phyloP scores from a whole-genome alignment of 2,329 filamentous ascomycete species.

The Tolypocladium ovalisporum region DNA sequence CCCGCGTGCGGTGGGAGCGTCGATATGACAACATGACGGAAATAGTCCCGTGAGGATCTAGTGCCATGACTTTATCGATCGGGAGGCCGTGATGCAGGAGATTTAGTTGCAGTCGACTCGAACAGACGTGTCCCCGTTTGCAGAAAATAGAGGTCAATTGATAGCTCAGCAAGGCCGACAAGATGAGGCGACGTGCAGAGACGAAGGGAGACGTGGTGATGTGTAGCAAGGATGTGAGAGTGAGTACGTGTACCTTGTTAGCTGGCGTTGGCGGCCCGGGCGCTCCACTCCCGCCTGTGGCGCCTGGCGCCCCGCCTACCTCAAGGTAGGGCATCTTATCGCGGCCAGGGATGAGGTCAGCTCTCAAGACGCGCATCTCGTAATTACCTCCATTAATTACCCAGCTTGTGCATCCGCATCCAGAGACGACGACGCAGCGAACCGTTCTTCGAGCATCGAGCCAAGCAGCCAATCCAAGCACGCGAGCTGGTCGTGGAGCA shows the following conservation, averaged over 20 bases:
- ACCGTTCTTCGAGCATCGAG: background rate
- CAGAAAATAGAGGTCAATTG: background rate
- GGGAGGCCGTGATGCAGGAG: background rate
- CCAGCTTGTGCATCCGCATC: background rate
- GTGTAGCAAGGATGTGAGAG: background rate
- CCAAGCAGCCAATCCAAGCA: background rate
- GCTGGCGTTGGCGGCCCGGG: background rate
- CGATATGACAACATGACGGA: background rate
- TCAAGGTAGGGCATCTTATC: background rate
- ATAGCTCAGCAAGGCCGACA: background rate
- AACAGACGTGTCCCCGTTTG: background rate
- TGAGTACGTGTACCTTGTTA: background rate
- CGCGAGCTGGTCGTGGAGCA: background rate
- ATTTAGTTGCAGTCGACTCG: background rate
- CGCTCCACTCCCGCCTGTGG: background rate
- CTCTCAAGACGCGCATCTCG: background rate
- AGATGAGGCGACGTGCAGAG: background rate
- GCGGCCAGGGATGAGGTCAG: background rate
- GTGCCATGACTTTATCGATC: background rate
- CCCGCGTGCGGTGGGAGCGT: background rate
- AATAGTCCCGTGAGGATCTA: background rate
- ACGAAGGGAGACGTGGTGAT: background rate
- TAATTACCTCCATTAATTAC: background rate
- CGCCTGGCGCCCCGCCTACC: background rate
- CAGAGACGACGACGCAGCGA: background rate